These are phyloP conservation scores for Tubosaeta sp. DNA, from an alignment of 768 basidiomycete genomes.

Conservation along the genomic window DNA sequence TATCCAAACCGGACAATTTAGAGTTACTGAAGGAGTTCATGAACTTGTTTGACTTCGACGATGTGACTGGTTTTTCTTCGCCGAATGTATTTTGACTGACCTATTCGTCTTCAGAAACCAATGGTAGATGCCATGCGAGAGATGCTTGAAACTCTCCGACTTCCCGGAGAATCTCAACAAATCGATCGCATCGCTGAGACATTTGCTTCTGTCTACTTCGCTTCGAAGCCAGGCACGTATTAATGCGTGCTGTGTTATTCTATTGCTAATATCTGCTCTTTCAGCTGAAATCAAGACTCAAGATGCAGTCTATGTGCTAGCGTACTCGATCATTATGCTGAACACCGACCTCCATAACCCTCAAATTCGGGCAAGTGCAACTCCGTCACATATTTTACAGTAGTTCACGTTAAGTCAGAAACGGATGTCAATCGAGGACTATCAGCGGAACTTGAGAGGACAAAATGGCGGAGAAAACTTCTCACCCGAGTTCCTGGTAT, in stretches of 20 bases:
- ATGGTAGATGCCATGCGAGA: constrained; percentile 96
- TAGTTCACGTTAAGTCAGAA: constrained; percentile 48
- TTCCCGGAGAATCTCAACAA: constrained; percentile 94
- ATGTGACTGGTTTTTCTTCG: constrained; percentile 46
- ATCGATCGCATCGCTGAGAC: constrained; percentile 92
- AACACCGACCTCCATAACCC: constrained; percentile 98
- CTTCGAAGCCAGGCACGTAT: constrained; percentile 65
- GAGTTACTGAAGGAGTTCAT: constrained; percentile 87
- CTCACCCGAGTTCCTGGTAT: constrained; percentile 77
- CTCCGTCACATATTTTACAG: neutral
- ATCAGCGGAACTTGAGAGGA: constrained; percentile 85
- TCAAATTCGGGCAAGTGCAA: constrained; percentile 68
- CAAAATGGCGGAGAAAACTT: constrained; percentile 87
- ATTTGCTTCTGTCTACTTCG: constrained; percentile 89
- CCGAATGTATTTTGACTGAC: constrained; percentile 1
- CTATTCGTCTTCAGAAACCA: constrained; percentile 59
- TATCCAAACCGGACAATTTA: constrained; percentile 83
- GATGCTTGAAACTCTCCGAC: constrained; percentile 85
- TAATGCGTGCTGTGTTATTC: neutral
- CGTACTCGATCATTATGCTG: constrained; percentile 96
- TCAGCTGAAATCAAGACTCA: constrained; percentile 83
- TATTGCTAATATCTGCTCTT: neutral
- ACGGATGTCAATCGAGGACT: constrained; percentile 96
- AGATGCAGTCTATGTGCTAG: constrained; percentile 91
- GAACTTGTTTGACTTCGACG: constrained; percentile 81